These are phyloP conservation scores for Phoma sp. DNA, from an alignment of 2,329 filamentous ascomycete genomes.

Conservation along the genomic window DNA sequence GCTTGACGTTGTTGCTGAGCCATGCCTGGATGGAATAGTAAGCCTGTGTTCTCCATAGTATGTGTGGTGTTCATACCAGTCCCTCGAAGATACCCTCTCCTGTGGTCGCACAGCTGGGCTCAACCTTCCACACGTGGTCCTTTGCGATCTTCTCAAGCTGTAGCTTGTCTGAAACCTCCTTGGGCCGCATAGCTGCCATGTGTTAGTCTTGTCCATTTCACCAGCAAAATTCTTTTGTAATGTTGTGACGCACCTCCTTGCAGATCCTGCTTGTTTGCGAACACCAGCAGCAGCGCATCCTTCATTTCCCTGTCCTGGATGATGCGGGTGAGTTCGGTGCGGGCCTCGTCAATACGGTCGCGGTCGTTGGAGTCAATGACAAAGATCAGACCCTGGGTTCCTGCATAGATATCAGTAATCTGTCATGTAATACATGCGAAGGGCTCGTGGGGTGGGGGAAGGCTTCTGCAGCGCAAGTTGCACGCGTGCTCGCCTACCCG, in stretches of 20 bases:
- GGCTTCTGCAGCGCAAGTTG: slow-evolving; percentile 20
- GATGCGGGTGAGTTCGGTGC: slow-evolving; percentile 96
- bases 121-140: slow-evolving; percentile 62
- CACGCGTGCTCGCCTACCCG: slow-evolving; percentile 42
- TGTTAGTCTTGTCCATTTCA: slow-evolving; percentile 20
- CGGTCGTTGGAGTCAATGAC: slow-evolving; percentile 99
- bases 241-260: slow-evolving; percentile 69
- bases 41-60: slow-evolving; percentile 5
- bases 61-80: slow-evolving; percentile 43
- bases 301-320: slow-evolving; percentile 98
- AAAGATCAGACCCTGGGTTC: slow-evolving; percentile 99
- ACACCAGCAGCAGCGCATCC: slow-evolving; percentile 94
- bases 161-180: slow-evolving; percentile 58
- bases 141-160: slow-evolving; percentile 60
- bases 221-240: not conserved
- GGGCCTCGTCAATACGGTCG: slow-evolving; percentile 95
- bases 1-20: slow-evolving; percentile 61
- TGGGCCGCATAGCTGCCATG: slow-evolving; percentile 55
- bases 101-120: slow-evolving; percentile 62
- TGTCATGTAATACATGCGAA: too few species aligned
- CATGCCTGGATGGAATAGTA: slow-evolving; percentile 49
- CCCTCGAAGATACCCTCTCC: slow-evolving; percentile 63
- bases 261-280: slow-evolving; percentile 99
- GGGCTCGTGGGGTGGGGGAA: slow-evolving; percentile 15
- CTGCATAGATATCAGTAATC: slow-evolving; percentile 30